phyloP scores from a whole-genome alignment of 192 early-diverging fungal genomes.

The Backusella morwellensis region DNA sequence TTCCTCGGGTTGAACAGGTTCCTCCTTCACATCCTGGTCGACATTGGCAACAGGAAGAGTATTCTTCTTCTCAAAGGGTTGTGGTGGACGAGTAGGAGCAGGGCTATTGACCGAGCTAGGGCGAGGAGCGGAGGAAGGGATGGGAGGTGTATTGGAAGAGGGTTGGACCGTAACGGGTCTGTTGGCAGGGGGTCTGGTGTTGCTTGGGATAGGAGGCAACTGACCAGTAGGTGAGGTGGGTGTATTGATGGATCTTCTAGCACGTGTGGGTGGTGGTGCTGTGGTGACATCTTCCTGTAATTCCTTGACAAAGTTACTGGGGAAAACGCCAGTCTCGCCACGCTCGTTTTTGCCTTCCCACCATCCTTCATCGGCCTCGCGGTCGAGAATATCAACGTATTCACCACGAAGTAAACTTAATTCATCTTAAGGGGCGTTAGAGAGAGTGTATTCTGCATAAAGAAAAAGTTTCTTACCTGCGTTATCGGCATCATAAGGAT shows the following conservation, averaged over 20 bases:
- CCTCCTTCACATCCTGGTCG: neutral
- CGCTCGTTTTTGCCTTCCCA: conserved; percentile 51
- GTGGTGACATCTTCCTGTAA: conserved; percentile 25
- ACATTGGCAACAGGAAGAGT: neutral
- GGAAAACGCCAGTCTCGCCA: conserved; percentile 48
- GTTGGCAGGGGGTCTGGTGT: neutral
- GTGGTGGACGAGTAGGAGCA: neutral
- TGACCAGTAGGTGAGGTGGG: neutral
- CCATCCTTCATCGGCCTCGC: conserved; percentile 52
- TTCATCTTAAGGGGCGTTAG: conserved; percentile 40
- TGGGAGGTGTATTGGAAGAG: neutral
- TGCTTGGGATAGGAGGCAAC: neutral
- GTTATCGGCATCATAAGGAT: conserved; percentile 46
- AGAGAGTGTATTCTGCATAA: neutral
- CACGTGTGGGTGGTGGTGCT: conserved; percentile 15
- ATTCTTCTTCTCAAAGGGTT: neutral
- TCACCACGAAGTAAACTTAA: conserved; percentile 40
- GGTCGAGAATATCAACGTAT: conserved; percentile 44
- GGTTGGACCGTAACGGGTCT: neutral
- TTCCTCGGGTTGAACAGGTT: neutral
- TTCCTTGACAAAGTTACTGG: conserved; percentile 50
- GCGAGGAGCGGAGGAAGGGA: neutral
- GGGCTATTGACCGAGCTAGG: neutral
- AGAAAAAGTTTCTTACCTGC: conserved; percentile 34
- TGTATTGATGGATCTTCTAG: conserved; percentile 7